These are phyloP conservation scores for Cladosporium sp. DNA, from an alignment of 2,329 filamentous ascomycete genomes.

Conservation along the genomic window DNA sequence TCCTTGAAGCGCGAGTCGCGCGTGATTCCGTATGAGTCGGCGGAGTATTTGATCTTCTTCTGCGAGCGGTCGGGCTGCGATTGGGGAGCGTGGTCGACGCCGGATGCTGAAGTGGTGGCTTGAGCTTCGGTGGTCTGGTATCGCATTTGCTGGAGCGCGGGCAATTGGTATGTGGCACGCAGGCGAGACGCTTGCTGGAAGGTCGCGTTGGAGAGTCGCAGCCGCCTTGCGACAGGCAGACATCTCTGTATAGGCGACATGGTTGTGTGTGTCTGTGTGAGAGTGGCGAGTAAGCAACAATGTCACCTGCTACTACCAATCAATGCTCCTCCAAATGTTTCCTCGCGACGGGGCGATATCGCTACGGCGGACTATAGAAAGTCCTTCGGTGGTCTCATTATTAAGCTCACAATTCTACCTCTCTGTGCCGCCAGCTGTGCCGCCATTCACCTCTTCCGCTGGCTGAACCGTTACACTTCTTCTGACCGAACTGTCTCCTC, in stretches of 20 bases:
- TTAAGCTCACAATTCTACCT: background rate
- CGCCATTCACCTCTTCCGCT: background rate
- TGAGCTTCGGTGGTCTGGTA: constrained; percentile 27
- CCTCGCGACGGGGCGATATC: background rate
- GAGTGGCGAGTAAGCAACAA: background rate
- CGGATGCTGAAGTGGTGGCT: constrained; percentile 28
- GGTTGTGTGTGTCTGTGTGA: background rate
- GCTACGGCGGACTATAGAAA: constrained; percentile 3
- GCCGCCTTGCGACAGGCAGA: constrained; percentile 27
- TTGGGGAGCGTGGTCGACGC: constrained; percentile 26
- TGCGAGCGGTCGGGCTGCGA: constrained; percentile 23
- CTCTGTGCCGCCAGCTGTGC: background rate
- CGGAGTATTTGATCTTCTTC: constrained; percentile 67
- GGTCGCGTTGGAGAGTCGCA: constrained; percentile 28
- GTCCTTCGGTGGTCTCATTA: background rate
- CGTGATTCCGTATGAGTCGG: constrained; percentile 77
- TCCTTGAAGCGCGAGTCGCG: constrained; percentile 71
- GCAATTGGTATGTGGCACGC: constrained; percentile 18
- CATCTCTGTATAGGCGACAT: constrained; percentile 12
- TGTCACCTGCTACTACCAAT: background rate
- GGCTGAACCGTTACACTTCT: too few species aligned
- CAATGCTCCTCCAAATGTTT: constrained; percentile 6
- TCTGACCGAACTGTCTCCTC: too few species aligned
- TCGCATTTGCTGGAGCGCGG: constrained; percentile 23
- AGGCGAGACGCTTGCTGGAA: constrained; percentile 27